These are phyloP conservation scores for Bacterosira constricta DNA, from an alignment of 108 stramenopile genomes.

Conservation along the genomic window DNA sequence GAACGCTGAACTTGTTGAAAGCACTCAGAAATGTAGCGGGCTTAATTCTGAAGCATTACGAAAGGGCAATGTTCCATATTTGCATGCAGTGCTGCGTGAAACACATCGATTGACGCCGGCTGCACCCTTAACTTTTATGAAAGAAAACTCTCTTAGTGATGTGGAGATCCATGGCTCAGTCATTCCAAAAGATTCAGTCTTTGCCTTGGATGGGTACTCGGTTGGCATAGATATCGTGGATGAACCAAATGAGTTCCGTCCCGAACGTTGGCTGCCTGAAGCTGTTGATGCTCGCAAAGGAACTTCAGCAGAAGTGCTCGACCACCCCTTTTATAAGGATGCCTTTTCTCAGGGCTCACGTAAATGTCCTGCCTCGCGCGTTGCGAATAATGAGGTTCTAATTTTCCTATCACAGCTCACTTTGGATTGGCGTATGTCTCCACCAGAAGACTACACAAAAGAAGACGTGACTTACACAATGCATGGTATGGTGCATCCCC, in stretches of 20 bases:
- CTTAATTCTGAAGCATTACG: slow-evolving; percentile 16
- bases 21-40: slow-evolving; percentile 12
- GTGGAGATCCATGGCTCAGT: slow-evolving; percentile 36
- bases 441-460: slow-evolving; percentile 2
- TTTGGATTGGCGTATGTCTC: slow-evolving; percentile 38
- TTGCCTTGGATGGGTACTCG: slow-evolving; percentile 10
- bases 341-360: slow-evolving; percentile 49
- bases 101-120: slow-evolving; percentile 41
- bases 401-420: slow-evolving; percentile 30
- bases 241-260: slow-evolving; percentile 34
- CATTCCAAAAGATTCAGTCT: slow-evolving; percentile 28
- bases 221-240: slow-evolving; percentile 37
- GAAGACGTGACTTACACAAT: slow-evolving; percentile 7
- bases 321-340: slow-evolving; percentile 37
- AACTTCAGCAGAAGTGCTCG: slow-evolving; percentile 23
- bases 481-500: slow-evolving; percentile 23
- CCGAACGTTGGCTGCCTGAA: slow-evolving; percentile 38
- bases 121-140: slow-evolving; percentile 1
- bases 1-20: slow-evolving; percentile 23
- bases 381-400: slow-evolving; percentile 26
- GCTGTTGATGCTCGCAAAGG: slow-evolving; percentile 36
- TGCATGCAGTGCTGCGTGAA: slow-evolving; percentile 43
- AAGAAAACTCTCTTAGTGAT: slow-evolving; percentile 8
- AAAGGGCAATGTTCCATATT: slow-evolving; percentile 20
- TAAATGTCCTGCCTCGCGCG: slow-evolving; percentile 41